A percentile compares a stretch with the other conserved stretches of the same genome.
Evolutionary conservation across 2,329 filamentous ascomycete species (phyloP).

Genomic region (Diatrype stigma): DNA sequence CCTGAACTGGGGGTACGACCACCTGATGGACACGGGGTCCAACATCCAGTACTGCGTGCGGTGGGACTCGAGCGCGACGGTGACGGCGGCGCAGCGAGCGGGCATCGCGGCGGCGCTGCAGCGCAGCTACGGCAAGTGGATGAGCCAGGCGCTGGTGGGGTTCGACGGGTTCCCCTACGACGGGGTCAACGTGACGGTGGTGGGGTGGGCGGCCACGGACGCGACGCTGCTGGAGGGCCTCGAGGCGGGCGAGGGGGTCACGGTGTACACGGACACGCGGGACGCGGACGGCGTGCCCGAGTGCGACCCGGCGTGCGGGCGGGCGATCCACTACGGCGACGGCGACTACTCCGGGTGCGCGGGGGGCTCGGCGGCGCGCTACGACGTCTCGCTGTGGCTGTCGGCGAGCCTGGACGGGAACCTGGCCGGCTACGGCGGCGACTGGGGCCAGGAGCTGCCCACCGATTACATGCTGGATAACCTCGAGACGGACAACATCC

Average conservation of each 20-base stretch:
- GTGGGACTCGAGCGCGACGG: constrained; percentile 2
- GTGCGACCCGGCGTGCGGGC: constrained; percentile 4
- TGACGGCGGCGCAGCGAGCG: constrained; percentile 3
- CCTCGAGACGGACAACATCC: constrained; percentile 33
- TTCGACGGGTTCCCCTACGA: constrained; percentile 5
- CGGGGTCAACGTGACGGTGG: constrained; percentile 2
- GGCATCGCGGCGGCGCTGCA: constrained; percentile 1
- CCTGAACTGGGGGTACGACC: constrained; percentile 3
- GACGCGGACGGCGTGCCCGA: constrained; percentile 3
- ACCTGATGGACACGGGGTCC: constrained; percentile 4
- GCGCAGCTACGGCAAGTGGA: constrained; percentile 2
- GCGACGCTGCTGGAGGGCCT: constrained; percentile 1
- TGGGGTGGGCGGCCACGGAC: constrained; percentile 3
- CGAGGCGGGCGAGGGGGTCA: background rate
- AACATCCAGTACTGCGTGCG: constrained; percentile 5
- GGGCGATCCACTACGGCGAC: constrained; percentile 2
- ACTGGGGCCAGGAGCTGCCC: constrained; percentile 2
- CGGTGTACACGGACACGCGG: background rate
- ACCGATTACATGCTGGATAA: constrained; percentile 39
- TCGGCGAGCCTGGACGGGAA: constrained; percentile 1
- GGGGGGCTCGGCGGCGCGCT: constrained; percentile 3
- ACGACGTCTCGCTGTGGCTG: constrained; percentile 4
- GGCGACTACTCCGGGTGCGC: constrained; percentile 6
- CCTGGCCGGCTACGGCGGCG: constrained; percentile 1
- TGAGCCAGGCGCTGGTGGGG: constrained; percentile 1